Conservation (phyloP, 176 grass and related monocot species). For the Avena eriantha region DNA sequence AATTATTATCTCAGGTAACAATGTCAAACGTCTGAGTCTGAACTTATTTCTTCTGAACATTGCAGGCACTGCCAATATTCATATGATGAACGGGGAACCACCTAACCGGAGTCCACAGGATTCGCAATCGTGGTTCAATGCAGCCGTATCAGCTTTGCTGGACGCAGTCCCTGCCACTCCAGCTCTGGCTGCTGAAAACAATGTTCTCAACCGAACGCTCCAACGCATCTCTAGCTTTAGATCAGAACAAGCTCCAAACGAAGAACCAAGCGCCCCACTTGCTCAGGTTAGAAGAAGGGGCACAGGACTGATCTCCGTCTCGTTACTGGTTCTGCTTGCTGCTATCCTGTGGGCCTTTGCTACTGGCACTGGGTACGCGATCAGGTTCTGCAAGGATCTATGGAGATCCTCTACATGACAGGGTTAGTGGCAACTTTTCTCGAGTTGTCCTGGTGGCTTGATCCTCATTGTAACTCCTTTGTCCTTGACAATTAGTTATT, state of each 20-base stretch:
- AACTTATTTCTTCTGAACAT: constrained; percentile 34
- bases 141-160: constrained; percentile 63
- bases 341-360: constrained; percentile 74
- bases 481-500: constrained; percentile 9
- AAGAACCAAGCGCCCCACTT: constrained; percentile 37
- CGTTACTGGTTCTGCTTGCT: constrained; percentile 67
- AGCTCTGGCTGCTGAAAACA: constrained; percentile 82
- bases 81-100: constrained; percentile 41
- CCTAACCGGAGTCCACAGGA: constrained; percentile 20
- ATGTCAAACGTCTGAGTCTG: constrained; percentile 24
- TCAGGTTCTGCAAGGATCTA: constrained; percentile 62
- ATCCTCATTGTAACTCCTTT: constrained; percentile 4
- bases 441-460: neutral
- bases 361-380: constrained; percentile 54
- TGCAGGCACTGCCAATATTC: constrained; percentile 57
- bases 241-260: constrained; percentile 46
- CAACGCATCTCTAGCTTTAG: constrained; percentile 89
- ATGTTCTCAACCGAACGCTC: constrained; percentile 66
- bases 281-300: constrained; percentile 52
- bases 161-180: constrained; percentile 79
- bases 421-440: neutral
- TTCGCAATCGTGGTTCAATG: constrained; percentile 70
- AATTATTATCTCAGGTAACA: neutral
- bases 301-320: constrained; percentile 56
- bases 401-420: constrained; percentile 49